Evolutionary conservation across 805 yeast genomes (phyloP), one percentile per base, ranked within the genome.

Genomic region (Cyberlindnera amylophila): DNA sequence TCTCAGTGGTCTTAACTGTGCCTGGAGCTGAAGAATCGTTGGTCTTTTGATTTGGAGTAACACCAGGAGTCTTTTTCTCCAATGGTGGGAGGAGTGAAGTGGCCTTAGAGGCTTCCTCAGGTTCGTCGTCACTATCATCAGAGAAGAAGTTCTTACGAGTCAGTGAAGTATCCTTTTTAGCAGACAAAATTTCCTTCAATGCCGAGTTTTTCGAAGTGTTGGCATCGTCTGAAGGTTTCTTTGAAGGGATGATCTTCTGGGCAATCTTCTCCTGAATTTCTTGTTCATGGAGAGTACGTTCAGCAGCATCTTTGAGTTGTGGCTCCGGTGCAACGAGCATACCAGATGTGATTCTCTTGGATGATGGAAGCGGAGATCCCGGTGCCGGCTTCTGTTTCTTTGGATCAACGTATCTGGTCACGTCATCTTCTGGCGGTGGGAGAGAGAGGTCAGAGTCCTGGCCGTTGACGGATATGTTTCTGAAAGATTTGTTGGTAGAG

Each of bases 301-400:
- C 66, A 44, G 65, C 70, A 10, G 67, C 62, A 42, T 67, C 73
- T 16, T 65, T 58, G 39, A 69, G 53, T 49, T 61, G 66, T 16
- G 73, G 72, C 46, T 69, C 73, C 2, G 74, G 74, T 18, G 65
- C 67, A 12, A 67, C 55, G 17, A 70, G 52, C 69, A 66, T 69
- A 12, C 74, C 74, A 2, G 72, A 67, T 2, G 71, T 65, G 36
- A 68, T 67, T 54, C 74, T 62, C 38, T 65, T 57, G 8, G 61
- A 52, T 1, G 59, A 52, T 9, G 63, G 55, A 11, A 50, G 41
- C 9, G 56, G 53, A 7, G 55, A 52, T 1, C 49, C 50, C 4
- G 45, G 32, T 7, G 34, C 30, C 8, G 55, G 45, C 12, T 46
- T 50, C 10, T 41, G 39, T 31, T 58, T 58, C 39, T 44, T 52